phyloP scores from a whole-genome alignment of 805 yeast genomes.

The Saturnispora ahearnii region DNA sequence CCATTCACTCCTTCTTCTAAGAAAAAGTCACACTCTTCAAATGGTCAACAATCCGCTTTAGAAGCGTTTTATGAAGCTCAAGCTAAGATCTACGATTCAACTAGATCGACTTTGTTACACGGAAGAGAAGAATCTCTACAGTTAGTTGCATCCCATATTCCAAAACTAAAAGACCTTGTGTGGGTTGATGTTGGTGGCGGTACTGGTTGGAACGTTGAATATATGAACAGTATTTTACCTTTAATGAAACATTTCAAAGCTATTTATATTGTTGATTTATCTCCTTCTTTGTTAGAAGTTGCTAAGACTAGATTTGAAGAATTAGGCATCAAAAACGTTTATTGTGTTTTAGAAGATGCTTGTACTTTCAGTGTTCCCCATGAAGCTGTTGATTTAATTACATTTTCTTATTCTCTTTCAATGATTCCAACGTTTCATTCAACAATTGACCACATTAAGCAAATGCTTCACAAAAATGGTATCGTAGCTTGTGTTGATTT shows the following conservation, averaged over 20 bases:
- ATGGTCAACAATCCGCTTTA: constrained; percentile 48
- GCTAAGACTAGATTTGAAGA: constrained; percentile 50
- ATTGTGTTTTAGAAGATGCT: constrained; percentile 66
- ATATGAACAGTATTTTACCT: constrained; percentile 51
- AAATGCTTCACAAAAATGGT: constrained; percentile 47
- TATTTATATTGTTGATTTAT: constrained; percentile 63
- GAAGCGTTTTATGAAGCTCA: constrained; percentile 70
- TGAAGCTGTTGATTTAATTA: constrained; percentile 55
- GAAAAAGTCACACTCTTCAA: constrained; percentile 19
- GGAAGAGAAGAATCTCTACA: constrained; percentile 62
- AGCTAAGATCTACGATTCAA: constrained; percentile 67
- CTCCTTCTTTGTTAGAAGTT: constrained; percentile 67
- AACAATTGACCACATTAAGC: constrained; percentile 59
- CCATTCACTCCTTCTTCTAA: constrained; percentile 37
- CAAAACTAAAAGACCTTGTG: constrained; percentile 36
- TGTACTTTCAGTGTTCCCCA: constrained; percentile 52
- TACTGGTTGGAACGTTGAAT: constrained; percentile 74
- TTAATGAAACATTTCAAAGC: constrained; percentile 46
- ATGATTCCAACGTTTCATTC: constrained; percentile 83
- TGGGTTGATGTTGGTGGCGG: constrained; percentile 87
- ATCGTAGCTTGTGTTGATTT: constrained; percentile 67
- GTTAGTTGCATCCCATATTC: constrained; percentile 50
- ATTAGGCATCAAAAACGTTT: constrained; percentile 49
- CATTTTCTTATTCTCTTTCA: constrained; percentile 73
- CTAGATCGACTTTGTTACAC: constrained; percentile 55